phyloP scores from a whole-genome alignment of 2,329 filamentous ascomycete species.

The Xylaria sp. region DNA sequence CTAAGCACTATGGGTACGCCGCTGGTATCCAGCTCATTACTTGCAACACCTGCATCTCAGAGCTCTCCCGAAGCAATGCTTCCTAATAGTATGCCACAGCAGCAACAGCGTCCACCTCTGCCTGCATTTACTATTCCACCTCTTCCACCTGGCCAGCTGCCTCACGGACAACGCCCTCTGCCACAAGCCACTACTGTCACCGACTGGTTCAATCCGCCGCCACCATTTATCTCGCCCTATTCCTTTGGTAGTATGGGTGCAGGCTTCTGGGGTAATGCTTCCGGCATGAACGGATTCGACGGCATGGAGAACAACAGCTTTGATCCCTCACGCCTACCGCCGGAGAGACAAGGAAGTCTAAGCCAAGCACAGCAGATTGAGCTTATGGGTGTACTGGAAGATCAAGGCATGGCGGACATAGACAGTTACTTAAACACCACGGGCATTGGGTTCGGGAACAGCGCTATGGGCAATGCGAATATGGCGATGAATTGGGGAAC shows the following conservation, averaged over 20 bases:
- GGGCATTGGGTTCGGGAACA: conserved; percentile 45
- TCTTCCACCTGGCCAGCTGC: conserved; percentile 51
- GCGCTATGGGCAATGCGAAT: conserved; percentile 22
- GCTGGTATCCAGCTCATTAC: conserved; percentile 42
- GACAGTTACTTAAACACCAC: conserved; percentile 66
- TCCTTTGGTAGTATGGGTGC: conserved; percentile 57
- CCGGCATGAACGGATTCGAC: conserved; percentile 41
- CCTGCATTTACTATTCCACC: conserved; percentile 56
- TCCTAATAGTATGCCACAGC: conserved; percentile 37
- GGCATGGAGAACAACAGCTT: conserved; percentile 41
- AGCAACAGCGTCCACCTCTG: conserved; percentile 44
- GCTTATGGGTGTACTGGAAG: conserved; percentile 83
- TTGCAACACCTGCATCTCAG: conserved; percentile 43
- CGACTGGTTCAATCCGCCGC: conserved; percentile 65
- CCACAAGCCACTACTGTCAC: conserved; percentile 55
- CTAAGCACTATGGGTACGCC: conserved; percentile 48
- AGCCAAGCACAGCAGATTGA: conserved; percentile 85
- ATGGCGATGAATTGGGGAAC: conserved; percentile 35
- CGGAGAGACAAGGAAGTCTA: conserved; percentile 73
- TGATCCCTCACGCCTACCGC: conserved; percentile 47
- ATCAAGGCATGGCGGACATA: conserved; percentile 71
- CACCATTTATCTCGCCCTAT: conserved; percentile 65
- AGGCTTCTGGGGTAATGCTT: conserved; percentile 54
- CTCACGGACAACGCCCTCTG: conserved; percentile 56
- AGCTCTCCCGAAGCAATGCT: conserved; percentile 42